These are phyloP conservation scores for Botryotinia convoluta DNA, from an alignment of 2,329 filamentous ascomycete species.

Conservation along the genomic window DNA sequence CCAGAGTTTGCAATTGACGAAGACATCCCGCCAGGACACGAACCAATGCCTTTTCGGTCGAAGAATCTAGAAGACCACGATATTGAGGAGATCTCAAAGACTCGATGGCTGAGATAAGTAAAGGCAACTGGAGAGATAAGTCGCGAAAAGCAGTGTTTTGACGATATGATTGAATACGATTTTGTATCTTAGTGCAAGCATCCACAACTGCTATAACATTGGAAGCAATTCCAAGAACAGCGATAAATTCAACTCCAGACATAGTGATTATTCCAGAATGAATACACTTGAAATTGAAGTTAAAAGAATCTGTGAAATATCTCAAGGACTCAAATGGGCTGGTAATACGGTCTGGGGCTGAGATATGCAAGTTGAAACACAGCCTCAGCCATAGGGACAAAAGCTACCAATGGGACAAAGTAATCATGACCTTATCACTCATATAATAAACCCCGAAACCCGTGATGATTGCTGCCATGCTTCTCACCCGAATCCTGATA, in stretches of 20 bases:
- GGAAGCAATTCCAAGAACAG: conserved; percentile 4
- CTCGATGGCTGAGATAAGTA: conserved; percentile 11
- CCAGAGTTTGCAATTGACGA: conserved; percentile 9
- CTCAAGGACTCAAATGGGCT: not conserved
- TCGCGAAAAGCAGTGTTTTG: conserved; percentile 10
- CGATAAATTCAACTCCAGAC: conserved; percentile 15
- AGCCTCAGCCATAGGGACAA: not conserved
- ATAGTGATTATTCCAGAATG: not conserved
- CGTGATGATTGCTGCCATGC: not conserved
- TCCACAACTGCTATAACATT: conserved; percentile 17
- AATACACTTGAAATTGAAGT: not conserved
- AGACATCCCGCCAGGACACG: conserved; percentile 15
- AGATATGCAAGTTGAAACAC: conserved; percentile 1
- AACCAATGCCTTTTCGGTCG: conserved; percentile 12
- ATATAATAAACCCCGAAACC: not conserved
- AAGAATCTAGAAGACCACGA: not conserved
- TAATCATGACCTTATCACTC: not conserved
- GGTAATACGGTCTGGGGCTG: not conserved
- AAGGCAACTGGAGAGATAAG: conserved; percentile 1
- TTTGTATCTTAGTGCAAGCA: conserved; percentile 10
- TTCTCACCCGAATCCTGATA: not conserved
- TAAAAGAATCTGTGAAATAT: not conserved
- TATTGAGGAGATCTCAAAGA: not conserved
- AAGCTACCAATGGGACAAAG: not conserved
- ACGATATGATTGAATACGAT: conserved; percentile 12